Percentiles rank a stretch among this genome's conserved stretches.
These are phyloP conservation scores for Eutreptiella sp. DNA, from an alignment of 208 protist species.

Conservation along the genomic window DNA sequence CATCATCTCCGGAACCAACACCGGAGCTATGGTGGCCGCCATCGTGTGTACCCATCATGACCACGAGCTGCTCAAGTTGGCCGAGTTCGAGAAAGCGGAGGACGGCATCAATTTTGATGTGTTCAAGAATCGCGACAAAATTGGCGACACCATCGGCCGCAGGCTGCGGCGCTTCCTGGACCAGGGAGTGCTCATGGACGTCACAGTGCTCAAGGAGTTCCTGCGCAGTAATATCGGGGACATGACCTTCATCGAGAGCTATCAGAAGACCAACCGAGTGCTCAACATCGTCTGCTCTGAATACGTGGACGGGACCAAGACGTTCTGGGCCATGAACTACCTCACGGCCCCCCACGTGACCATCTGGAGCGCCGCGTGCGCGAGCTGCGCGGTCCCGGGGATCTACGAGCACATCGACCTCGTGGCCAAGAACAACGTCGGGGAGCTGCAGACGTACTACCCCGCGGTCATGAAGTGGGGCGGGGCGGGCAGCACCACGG, in stretches of 20 bases:
- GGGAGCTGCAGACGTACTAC: slow-evolving; percentile 42
- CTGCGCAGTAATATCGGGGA: slow-evolving; percentile 51
- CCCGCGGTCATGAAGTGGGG: slow-evolving; percentile 34
- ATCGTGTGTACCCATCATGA: slow-evolving; percentile 52
- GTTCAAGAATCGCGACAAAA: slow-evolving; percentile 7
- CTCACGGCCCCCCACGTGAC: slow-evolving; percentile 61
- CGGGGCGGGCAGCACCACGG: slow-evolving; percentile 24
- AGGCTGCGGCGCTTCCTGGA: slow-evolving; percentile 36
- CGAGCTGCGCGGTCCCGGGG: slow-evolving; percentile 28
- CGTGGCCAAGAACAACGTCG: slow-evolving; percentile 39
- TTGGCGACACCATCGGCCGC: slow-evolving; percentile 7
- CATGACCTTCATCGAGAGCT: slow-evolving; percentile 69
- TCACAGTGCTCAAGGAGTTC: slow-evolving; percentile 47
- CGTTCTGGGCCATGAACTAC: slow-evolving; percentile 56
- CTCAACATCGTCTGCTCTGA: slow-evolving; percentile 56
- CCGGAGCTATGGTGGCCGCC: slow-evolving; percentile 55
- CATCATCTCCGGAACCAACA: slow-evolving; percentile 54
- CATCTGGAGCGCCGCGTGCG: slow-evolving; percentile 49
- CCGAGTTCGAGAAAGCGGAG: slow-evolving; percentile 17
- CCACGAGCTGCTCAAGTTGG: slow-evolving; percentile 12
- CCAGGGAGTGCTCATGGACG: slow-evolving; percentile 51
- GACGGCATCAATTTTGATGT: slow-evolving; percentile 12
- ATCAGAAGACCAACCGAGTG: slow-evolving; percentile 53
- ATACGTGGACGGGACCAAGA: slow-evolving; percentile 6
- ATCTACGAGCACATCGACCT: slow-evolving; percentile 35